Evolutionary conservation across 2,329 filamentous ascomycete genomes (phyloP).

Genomic region (Verticillium longisporum): DNA sequence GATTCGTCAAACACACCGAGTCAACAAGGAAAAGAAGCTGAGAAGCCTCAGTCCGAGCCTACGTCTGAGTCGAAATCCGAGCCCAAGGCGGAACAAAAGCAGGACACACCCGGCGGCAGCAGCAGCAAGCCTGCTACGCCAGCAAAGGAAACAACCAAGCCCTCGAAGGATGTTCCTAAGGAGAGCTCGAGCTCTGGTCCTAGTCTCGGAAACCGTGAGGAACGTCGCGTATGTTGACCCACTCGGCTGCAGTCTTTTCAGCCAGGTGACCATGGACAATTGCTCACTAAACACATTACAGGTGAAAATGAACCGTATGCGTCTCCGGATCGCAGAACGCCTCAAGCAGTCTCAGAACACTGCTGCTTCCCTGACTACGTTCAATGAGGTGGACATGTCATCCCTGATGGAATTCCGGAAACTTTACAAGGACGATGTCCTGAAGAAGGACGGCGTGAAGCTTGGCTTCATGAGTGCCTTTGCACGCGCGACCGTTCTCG

Average conservation of each 20-base stretch:
- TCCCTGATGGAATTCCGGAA: constrained; percentile 96
- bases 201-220: constrained; percentile 67
- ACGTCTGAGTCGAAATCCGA: not conserved
- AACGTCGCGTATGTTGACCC: constrained; percentile 65
- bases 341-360: constrained; percentile 99
- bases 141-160: constrained; percentile 15
- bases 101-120: constrained; percentile 4
- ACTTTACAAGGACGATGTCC: constrained; percentile 89
- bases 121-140: constrained; percentile 3
- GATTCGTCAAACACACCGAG: not conserved
- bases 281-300: constrained; percentile 25
- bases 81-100: constrained; percentile 13
- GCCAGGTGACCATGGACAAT: not conserved
- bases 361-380: constrained; percentile 91
- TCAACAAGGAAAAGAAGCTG: constrained; percentile 2
- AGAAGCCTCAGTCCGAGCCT: constrained; percentile 9
- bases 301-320: constrained; percentile 99
- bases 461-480: constrained; percentile 99
- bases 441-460: constrained; percentile 96
- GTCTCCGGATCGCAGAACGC: constrained; percentile 90
- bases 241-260: no score
- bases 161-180: constrained; percentile 5
- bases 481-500: constrained; percentile 79
- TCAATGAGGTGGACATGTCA: constrained; percentile 99
- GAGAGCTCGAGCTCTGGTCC: constrained; percentile 20